phyloP scores from a whole-genome alignment of 2,329 filamentous ascomycete species.

The Ophiostoma triangulosporum region DNA sequence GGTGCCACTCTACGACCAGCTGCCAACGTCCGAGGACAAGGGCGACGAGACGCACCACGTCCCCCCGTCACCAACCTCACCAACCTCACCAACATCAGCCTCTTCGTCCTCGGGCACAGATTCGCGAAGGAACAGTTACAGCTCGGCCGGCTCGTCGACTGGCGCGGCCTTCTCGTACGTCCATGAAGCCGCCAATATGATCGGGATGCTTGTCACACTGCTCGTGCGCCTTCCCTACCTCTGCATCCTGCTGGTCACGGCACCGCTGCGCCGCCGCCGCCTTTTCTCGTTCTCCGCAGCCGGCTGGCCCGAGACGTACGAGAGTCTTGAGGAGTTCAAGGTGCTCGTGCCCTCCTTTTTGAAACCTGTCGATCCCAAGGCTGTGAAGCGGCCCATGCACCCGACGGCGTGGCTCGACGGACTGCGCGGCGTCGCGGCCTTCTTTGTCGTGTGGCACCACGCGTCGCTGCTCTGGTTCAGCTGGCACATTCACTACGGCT shows the following conservation, averaged over 20 bases:
- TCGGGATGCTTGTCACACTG: neutral
- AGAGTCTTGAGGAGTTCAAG: neutral
- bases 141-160: neutral
- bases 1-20: neutral
- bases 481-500: conserved; percentile 19
- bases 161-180: neutral
- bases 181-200: neutral
- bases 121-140: neutral
- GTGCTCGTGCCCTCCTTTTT: conserved; percentile 11
- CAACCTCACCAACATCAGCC: neutral
- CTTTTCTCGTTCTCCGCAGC: neutral
- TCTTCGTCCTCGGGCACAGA: neutral
- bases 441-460: conserved; percentile 41
- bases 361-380: neutral
- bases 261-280: conserved; percentile 2
- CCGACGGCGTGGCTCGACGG: conserved; percentile 29
- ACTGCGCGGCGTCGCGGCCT: conserved; percentile 39
- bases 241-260: neutral
- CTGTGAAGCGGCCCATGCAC: conserved; percentile 10
- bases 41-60: neutral
- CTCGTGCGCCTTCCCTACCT: neutral
- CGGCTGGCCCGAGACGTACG: conserved; percentile 6
- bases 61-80: neutral
- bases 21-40: neutral
- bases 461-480: conserved; percentile 20